Evolutionary conservation across 495 filamentous ascomycete genomes (phyloP).

Genomic region (Bathelium albidoporum): DNA sequence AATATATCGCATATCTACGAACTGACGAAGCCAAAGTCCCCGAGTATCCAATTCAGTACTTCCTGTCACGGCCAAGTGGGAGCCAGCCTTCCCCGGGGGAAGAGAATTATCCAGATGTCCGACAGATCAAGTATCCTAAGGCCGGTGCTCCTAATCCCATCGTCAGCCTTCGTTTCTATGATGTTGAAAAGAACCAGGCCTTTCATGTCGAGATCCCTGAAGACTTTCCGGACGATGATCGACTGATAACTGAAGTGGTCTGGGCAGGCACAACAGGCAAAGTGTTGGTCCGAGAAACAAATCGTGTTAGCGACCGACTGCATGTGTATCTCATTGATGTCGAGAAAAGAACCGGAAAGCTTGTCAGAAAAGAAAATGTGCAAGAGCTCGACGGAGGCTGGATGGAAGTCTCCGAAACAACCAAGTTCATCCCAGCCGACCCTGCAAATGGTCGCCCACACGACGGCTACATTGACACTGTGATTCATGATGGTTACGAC

Average conservation of each 20-base stretch:
- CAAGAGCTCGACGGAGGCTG: slow-evolving; percentile 81
- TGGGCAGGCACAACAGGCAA: slow-evolving; percentile 70
- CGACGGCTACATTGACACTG: slow-evolving; percentile 87
- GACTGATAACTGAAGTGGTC: slow-evolving; percentile 84
- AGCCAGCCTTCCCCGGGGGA: slow-evolving; percentile 57
- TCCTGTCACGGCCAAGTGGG: slow-evolving; percentile 77
- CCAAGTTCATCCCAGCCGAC: slow-evolving; percentile 78
- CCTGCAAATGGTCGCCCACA: slow-evolving; percentile 61
- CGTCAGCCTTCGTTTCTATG: slow-evolving; percentile 81
- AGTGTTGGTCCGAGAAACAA: slow-evolving; percentile 80
- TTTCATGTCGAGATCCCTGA: slow-evolving; percentile 69
- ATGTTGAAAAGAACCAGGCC: slow-evolving; percentile 64
- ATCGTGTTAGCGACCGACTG: slow-evolving; percentile 83
- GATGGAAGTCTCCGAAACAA: slow-evolving; percentile 89
- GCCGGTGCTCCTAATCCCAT: slow-evolving; percentile 87
- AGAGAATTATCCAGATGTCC: slow-evolving; percentile 82
- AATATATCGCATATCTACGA: slow-evolving; percentile 78
- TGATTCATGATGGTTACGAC: slow-evolving; percentile 78
- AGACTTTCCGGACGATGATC: slow-evolving; percentile 69
- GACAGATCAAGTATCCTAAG: slow-evolving; percentile 94
- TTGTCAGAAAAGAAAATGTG: slow-evolving; percentile 69
- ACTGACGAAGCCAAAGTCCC: slow-evolving; percentile 90
- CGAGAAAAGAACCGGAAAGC: slow-evolving; percentile 58
- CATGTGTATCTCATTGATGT: slow-evolving; percentile 82
- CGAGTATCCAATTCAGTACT: slow-evolving; percentile 91